Evolutionary conservation across 352 stramenopile species (phyloP).

Genomic region (Phytophthora macrochlamydospora): DNA sequence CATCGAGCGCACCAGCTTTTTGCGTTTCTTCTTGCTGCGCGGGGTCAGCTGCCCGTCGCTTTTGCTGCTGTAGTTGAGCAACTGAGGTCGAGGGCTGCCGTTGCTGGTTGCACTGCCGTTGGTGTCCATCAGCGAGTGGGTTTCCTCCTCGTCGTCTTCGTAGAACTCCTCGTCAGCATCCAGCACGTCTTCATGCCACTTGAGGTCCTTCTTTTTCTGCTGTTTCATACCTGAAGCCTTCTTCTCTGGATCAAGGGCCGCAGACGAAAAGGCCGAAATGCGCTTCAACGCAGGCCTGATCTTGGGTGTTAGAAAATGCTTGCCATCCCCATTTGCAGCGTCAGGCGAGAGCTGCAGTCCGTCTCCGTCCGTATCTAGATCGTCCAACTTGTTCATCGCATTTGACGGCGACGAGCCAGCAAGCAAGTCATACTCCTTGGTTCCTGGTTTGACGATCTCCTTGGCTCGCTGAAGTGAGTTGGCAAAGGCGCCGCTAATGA

Average conservation of each 20-base stretch:
- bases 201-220: slow-evolving; percentile 55
- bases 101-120: slow-evolving; percentile 26
- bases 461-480: slow-evolving; percentile 68
- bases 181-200: slow-evolving; percentile 82
- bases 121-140: slow-evolving; percentile 55
- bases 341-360: slow-evolving; percentile 84
- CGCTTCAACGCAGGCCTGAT: slow-evolving; percentile 72
- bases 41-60: slow-evolving; percentile 59
- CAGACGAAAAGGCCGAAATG: slow-evolving; percentile 72
- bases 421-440: slow-evolving; percentile 82
- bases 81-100: slow-evolving; percentile 39
- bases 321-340: slow-evolving; percentile 52
- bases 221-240: slow-evolving; percentile 22
- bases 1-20: slow-evolving; percentile 78
- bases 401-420: slow-evolving; percentile 49
- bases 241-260: slow-evolving; percentile 53
- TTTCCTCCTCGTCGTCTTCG: slow-evolving; percentile 59
- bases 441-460: slow-evolving; percentile 50
- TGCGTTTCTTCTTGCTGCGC: slow-evolving; percentile 80
- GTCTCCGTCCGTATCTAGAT: slow-evolving; percentile 81
- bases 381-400: slow-evolving; percentile 59
- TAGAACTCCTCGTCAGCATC: slow-evolving; percentile 81
- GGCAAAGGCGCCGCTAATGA: slow-evolving; percentile 67
- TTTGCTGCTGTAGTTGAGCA: slow-evolving; percentile 64
- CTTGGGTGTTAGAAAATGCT: slow-evolving; percentile 61